phyloP scores from a whole-genome alignment of 108 stramenopile species.

The Nitzschia sp. region DNA sequence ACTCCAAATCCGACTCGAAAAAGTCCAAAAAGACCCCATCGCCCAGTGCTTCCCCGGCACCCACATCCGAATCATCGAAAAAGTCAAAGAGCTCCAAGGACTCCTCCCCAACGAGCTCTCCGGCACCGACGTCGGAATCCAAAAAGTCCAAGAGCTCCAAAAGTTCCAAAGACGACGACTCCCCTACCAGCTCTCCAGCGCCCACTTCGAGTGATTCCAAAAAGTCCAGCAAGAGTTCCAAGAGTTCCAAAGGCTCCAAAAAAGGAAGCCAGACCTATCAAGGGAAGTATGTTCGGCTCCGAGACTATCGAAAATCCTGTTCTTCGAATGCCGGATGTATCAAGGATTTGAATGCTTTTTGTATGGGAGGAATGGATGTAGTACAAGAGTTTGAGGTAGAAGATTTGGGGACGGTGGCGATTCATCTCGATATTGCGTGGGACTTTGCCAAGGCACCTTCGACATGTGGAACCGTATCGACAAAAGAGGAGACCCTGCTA shows the following conservation, averaged over 20 bases:
- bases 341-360: neutral
- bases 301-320: neutral
- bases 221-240: neutral
- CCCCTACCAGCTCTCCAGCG: neutral
- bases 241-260: neutral
- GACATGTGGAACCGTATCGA: neutral
- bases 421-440: constrained; percentile 7
- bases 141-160: neutral
- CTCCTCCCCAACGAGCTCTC: neutral
- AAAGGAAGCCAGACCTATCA: neutral
- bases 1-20: too few species aligned
- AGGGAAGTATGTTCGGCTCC: neutral
- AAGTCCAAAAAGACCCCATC: too few species aligned
- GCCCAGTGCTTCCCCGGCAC: too few species aligned
- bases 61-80: too few species aligned
- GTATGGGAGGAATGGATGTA: constrained; percentile 17
- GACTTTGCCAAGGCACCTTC: constrained; percentile 7
- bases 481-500: neutral
- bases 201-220: neutral
- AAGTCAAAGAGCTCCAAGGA: too few species aligned
- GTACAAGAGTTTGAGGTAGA: constrained; percentile 3
- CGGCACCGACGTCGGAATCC: neutral
- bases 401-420: neutral
- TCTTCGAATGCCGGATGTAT: constrained; percentile 1
- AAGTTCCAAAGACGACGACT: neutral